phyloP scores from a whole-genome alignment of 2,329 filamentous ascomycete species.

The Verticillium nonalfalfae region DNA sequence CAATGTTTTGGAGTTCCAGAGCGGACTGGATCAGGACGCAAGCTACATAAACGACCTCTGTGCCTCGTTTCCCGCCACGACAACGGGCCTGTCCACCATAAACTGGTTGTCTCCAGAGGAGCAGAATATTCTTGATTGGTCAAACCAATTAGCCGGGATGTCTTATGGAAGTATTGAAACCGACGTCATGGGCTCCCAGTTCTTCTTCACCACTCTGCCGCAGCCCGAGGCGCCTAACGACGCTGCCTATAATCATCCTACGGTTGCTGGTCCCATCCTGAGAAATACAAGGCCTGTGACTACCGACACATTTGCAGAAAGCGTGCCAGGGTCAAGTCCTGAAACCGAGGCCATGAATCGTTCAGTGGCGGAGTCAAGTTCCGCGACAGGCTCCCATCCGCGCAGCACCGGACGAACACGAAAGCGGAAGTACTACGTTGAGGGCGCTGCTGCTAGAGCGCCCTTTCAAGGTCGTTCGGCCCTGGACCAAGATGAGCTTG shows the following conservation, averaged over 20 bases:
- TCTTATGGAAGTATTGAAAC: not conserved
- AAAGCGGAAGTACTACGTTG: constrained; percentile 1
- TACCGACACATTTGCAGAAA: not conserved
- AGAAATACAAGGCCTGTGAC: no score
- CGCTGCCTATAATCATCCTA: not conserved
- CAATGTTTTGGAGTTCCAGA: not conserved
- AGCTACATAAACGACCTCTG: not conserved
- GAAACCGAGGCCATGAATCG: not conserved
- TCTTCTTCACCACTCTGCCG: not conserved
- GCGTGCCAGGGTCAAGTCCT: not conserved
- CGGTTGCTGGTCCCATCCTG: no score
- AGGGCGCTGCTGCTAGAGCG: constrained; percentile 2
- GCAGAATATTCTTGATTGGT: constrained; percentile 1
- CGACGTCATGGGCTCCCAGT: not conserved
- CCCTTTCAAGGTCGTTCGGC: constrained; percentile 1
- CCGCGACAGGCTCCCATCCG: not conserved
- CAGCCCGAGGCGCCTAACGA: not conserved
- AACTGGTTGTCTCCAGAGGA: constrained; percentile 8
- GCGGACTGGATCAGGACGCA: not conserved
- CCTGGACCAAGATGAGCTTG: not conserved
- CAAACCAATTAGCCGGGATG: not conserved
- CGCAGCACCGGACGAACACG: not conserved
- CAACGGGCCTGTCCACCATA: constrained; percentile 2
- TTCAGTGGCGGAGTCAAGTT: not conserved
- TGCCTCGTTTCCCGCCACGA: not conserved